A percentile compares a stretch with the other conserved stretches of the same genome.
Conservation (phyloP, 371 early-diverging fungal species). For the Synchytrium microbalum region DNA sequence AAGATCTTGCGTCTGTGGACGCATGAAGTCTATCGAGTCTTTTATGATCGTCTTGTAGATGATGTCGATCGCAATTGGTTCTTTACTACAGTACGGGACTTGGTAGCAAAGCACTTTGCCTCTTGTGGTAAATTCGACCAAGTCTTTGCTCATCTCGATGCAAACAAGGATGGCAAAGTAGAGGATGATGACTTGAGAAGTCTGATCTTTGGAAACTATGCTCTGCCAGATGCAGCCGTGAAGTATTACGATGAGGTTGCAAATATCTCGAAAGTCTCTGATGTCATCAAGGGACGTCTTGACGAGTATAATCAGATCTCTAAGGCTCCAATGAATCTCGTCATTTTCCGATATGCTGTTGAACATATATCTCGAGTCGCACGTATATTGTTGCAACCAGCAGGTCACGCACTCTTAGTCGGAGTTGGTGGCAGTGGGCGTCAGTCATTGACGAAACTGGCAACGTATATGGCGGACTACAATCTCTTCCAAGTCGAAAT, state of each 20-base stretch:
- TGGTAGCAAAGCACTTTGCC: constrained; percentile 33
- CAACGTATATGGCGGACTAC: constrained; percentile 46
- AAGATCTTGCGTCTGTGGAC: constrained; percentile 45
- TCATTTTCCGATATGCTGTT: constrained; percentile 47
- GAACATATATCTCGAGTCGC: constrained; percentile 47
- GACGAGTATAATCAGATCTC: constrained; percentile 49
- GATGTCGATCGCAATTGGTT: constrained; percentile 42
- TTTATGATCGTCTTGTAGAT: constrained; percentile 46
- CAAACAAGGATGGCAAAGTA: constrained; percentile 38
- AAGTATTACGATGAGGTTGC: constrained; percentile 43
- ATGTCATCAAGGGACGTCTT: constrained; percentile 37
- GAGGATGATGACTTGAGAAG: constrained; percentile 50
- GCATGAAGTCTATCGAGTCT: constrained; percentile 48
- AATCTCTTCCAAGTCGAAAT: constrained; percentile 47
- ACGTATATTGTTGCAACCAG: constrained; percentile 45
- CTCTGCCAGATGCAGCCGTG: constrained; percentile 36
- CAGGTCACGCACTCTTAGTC: constrained; percentile 46
- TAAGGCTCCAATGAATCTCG: constrained; percentile 51
- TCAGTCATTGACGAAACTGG: constrained; percentile 43
- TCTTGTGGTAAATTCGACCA: constrained; percentile 27
- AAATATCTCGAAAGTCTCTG: constrained; percentile 34
- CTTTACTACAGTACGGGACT: constrained; percentile 36
- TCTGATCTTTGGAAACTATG: constrained; percentile 49
- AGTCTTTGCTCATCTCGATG: constrained; percentile 38
- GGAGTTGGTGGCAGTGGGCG: constrained; percentile 51